Conservation (phyloP, 768 basidiomycete species). For the Auricularia sp. region DNA sequence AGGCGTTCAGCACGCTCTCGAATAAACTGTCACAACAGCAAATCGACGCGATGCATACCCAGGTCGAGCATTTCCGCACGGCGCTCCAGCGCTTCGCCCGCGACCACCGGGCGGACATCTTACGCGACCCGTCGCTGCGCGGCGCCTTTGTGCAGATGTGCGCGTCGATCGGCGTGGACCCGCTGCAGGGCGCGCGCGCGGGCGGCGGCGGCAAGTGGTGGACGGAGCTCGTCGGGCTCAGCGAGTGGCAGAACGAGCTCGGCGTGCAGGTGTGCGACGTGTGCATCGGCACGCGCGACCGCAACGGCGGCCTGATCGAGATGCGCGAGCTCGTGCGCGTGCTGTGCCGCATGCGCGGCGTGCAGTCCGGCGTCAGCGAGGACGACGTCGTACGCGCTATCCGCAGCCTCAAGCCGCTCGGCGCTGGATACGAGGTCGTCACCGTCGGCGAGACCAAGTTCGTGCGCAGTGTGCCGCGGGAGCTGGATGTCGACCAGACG, state of each 20-base stretch:
- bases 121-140: slow-evolving; percentile 73
- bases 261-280: slow-evolving; percentile 93
- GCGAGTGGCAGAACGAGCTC: slow-evolving; percentile 94
- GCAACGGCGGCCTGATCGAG: slow-evolving; percentile 89
- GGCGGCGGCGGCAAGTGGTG: slow-evolving; percentile 61
- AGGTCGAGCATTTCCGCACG: slow-evolving; percentile 75
- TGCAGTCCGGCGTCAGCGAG: slow-evolving; percentile 54
- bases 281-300: slow-evolving; percentile 76
- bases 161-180: slow-evolving; percentile 87
- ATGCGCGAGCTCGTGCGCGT: slow-evolving; percentile 75
- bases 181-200: slow-evolving; percentile 73
- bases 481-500: slow-evolving; percentile 84
- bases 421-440: slow-evolving; percentile 84
- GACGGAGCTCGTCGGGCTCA: slow-evolving; percentile 66
- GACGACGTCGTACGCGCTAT: slow-evolving; percentile 79
- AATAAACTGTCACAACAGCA: slow-evolving; percentile 66
- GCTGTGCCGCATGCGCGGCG: slow-evolving; percentile 65
- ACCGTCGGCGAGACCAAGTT: slow-evolving; percentile 58
- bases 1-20: slow-evolving; percentile 38
- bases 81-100: slow-evolving; percentile 72
- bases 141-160: slow-evolving; percentile 96
- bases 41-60: slow-evolving; percentile 65
- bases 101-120: slow-evolving; percentile 76
- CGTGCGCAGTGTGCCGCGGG: slow-evolving; percentile 82
- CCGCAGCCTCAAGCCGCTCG: slow-evolving; percentile 76